Conservation (phyloP, 768 basidiomycete genomes). For the Suillus ampliporus region DNA sequence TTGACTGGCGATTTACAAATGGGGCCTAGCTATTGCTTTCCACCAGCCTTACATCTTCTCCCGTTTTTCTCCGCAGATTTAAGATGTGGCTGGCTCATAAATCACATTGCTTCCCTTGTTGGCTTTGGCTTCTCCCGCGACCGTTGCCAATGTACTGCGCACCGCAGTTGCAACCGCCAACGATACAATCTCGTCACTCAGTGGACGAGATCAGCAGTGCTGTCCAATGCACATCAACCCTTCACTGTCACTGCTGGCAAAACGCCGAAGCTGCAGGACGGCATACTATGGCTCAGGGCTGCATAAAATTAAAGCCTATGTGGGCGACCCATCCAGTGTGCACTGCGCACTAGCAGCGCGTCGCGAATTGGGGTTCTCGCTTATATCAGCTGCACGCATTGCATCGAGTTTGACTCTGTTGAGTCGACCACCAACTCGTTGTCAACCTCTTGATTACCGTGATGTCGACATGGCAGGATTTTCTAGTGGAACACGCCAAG, state of each 20-base stretch:
- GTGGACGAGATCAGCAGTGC: slow-evolving; percentile 55
- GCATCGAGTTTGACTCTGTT: too few species aligned
- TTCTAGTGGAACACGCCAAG: not conserved
- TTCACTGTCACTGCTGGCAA: slow-evolving; percentile 62
- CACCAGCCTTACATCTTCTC: slow-evolving; percentile 52
- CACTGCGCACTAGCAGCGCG: not conserved
- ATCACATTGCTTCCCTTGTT: slow-evolving; percentile 19
- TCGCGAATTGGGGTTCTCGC: not conserved
- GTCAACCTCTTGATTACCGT: not conserved
- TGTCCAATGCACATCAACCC: slow-evolving; percentile 55
- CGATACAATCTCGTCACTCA: slow-evolving; percentile 58
- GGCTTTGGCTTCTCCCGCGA: slow-evolving; percentile 23
- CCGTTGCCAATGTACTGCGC: slow-evolving; percentile 18
- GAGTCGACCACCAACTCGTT: not conserved
- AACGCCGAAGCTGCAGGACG: slow-evolving; percentile 49
- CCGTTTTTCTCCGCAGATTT: not conserved
- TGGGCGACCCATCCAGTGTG: too few species aligned
- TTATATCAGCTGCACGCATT: too few species aligned
- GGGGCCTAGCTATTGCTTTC: too few species aligned
- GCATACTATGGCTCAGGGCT: slow-evolving; percentile 30
- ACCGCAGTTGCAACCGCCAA: too few species aligned
- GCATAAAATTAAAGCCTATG: not conserved
- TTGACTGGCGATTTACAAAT: too few species aligned
- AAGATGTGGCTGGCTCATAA: not conserved
- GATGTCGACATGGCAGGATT: not conserved